Base-by-base conservation (phyloP, 106 monocot species). In the Cymbidium sinense region DNA sequence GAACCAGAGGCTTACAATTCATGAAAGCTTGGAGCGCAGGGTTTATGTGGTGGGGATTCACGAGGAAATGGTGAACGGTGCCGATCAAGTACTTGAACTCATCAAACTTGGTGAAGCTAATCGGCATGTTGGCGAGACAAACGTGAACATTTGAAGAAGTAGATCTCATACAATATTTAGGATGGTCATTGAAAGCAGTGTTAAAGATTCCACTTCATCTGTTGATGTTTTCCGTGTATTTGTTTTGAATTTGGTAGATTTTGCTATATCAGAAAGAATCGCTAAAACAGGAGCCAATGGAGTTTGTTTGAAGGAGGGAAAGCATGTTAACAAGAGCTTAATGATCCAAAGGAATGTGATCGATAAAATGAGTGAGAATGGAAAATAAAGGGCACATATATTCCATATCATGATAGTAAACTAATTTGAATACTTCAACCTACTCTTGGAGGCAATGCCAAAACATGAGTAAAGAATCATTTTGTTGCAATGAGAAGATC, bases 171-270 rank as follows among this genome's bases (percentile, higher is more conserved):
- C 92, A 11, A 98, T 98, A 76, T 98, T 98, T 76, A 92, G 98
- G 78, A 98, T 98, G 98, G 94, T 98, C 28, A 94, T 98, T 76
- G 98, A 98, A 84, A 98, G 98, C 87, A 91, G 90, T 71, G 82
- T 61, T 11, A 92, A 87, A 64, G 80, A 90, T 75, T 50, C 86
- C 43, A 50, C 34, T 9, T 79, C 61, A n/a, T 86, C 82, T 39
- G 76, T 78, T 43, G 94, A 98, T 87, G 89, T 92, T 50, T 90
- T 98, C 30, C 91, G 94, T 27, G 94, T 98, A 7, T 98, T 94
- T 76, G 90, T 94, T 36, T 73, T 98, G 96, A 98, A 98, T 73
- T 84, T 96, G 80, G 96, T 96, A 17, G 96, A 98, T 79, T 88
- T 98, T 64, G 96, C 94, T 76, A 94, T 94, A 19, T 94, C 96